Evolutionary conservation across 345 rosid species (phyloP).

Genomic region (Murraya koenigii): DNA sequence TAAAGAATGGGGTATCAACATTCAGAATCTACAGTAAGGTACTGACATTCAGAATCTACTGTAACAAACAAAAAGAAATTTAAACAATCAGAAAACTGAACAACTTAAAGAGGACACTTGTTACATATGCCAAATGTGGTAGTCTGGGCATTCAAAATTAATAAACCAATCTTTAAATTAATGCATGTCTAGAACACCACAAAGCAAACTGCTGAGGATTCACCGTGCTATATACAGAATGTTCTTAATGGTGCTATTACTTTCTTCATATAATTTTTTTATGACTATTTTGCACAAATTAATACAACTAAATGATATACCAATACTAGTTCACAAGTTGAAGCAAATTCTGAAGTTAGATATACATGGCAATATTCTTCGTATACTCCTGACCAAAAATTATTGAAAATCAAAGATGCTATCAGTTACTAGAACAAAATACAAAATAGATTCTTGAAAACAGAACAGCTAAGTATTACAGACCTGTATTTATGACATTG

Average conservation of each 20-base stretch:
- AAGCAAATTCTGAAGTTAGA: background rate
- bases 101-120: too few species aligned
- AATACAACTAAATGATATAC: background rate
- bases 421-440: background rate
- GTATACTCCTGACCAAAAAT: background rate
- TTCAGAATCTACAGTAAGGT: too few species aligned
- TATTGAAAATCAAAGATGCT: background rate
- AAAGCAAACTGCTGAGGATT: background rate
- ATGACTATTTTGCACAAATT: background rate
- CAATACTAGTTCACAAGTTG: too few species aligned
- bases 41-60: too few species aligned
- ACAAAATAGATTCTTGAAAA: background rate
- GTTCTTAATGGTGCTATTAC: background rate
- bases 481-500: constrained; percentile 35
- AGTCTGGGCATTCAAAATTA: background rate
- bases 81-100: too few species aligned
- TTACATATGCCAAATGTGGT: background rate
- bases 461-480: background rate
- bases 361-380: background rate
- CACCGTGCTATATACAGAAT: too few species aligned
- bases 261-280: background rate
- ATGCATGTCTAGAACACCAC: background rate
- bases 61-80: too few species aligned
- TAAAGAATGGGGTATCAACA: too few species aligned
- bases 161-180: background rate